Percentiles rank a stretch among this genome's conserved stretches.
phyloP scores from a whole-genome alignment of 2,329 filamentous ascomycete genomes.

The Pyrenochaeta sp. region DNA sequence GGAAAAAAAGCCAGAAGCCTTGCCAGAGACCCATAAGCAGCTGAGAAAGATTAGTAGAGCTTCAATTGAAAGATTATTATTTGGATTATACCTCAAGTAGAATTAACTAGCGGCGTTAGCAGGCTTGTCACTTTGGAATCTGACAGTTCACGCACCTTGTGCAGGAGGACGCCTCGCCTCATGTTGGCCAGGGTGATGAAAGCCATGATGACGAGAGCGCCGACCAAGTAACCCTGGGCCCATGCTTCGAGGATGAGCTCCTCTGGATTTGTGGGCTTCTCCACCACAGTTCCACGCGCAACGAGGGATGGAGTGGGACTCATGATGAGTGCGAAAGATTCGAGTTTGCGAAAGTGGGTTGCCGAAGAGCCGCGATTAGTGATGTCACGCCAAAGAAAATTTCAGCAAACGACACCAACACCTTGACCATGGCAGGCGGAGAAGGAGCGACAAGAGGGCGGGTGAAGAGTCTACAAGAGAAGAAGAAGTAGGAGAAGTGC shows the following conservation, averaged over 20 bases:
- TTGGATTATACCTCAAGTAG: too few relatives aligned
- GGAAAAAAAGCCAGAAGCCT: slow-evolving; percentile 66
- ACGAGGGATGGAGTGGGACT: slow-evolving; percentile 20
- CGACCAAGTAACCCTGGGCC: slow-evolving; percentile 51
- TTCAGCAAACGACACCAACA: slow-evolving; percentile 17
- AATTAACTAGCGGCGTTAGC: slow-evolving; percentile 54
- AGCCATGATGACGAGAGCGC: slow-evolving; percentile 56
- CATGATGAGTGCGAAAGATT: slow-evolving; percentile 28
- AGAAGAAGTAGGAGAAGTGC: slow-evolving; percentile 3
- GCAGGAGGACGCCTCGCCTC: slow-evolving; percentile 55
- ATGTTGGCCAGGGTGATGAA: slow-evolving; percentile 59
- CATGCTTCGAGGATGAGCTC: slow-evolving; percentile 50
- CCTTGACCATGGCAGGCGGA: slow-evolving; percentile 28
- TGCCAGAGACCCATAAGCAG: slow-evolving; percentile 64
- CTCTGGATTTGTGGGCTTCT: slow-evolving; percentile 40
- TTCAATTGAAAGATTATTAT: too few relatives aligned
- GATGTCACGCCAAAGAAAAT: slow-evolving; percentile 28
- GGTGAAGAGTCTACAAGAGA: slow-evolving; percentile 5
- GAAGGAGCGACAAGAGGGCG: slow-evolving; percentile 6
- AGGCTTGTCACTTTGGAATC: too few relatives aligned
- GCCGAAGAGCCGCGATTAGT: slow-evolving; percentile 26
- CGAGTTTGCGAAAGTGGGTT: slow-evolving; percentile 13
- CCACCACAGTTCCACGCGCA: slow-evolving; percentile 26
- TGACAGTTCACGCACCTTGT: slow-evolving; percentile 50
- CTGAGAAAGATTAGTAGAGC: slow-evolving; percentile 41